Base-by-base conservation (phyloP, 1,284 basidiomycete genomes). In the Apiotrichum siamense region DNA sequence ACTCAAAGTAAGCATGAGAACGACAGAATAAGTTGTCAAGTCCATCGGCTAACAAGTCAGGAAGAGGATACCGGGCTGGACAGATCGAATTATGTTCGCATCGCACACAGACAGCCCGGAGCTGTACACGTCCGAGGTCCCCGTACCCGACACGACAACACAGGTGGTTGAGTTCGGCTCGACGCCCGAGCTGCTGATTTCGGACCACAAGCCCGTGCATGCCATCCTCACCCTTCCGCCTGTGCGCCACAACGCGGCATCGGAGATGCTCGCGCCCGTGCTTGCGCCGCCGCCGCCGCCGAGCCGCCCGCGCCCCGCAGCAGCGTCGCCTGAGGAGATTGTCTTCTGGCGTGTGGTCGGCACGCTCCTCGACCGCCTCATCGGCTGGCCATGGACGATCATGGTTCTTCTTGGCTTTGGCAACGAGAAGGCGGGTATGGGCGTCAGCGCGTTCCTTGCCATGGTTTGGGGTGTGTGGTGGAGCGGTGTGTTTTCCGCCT, bases 31-130 rank as follows among this genome's bases (percentile, higher is more conserved):
- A n/a, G n/a, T n/a, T n/a, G n/a, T n/a, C n/a, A n/a, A n/a, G n/a
- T n/a, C n/a, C n/a, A n/a, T n/a, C n/a, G n/a, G 25, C 25, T 44
- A 42, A 49, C 13, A 44, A n/a, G 10, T 83, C 67, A 73, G 76
- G 24, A 88, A 85, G 65, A 83, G 94, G 7, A 78, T 80, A 7
- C 94, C 94, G 0, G 86, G 92, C 20, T 98, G 92, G 88, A 97
- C 93, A 21, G 94, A 98, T 73, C 82, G 94, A 38, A 83, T 98
- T 42, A 76, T 98, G 60, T 96, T 91, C 69, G 80, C 86, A 2
- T 88, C 88, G 7, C 77, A 86, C 62, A 78, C 79, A n/a, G 88
- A 89, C 66, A 57, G 63, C 1, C 35, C 55, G 7, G 44, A 48
- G 40, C 54, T 66, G 31, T 65, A 57, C 56, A 52, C 59, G 11